These are phyloP conservation scores for Zymoseptoria ardabiliae DNA, from an alignment of 2,329 filamentous ascomycete genomes.

Conservation along the genomic window DNA sequence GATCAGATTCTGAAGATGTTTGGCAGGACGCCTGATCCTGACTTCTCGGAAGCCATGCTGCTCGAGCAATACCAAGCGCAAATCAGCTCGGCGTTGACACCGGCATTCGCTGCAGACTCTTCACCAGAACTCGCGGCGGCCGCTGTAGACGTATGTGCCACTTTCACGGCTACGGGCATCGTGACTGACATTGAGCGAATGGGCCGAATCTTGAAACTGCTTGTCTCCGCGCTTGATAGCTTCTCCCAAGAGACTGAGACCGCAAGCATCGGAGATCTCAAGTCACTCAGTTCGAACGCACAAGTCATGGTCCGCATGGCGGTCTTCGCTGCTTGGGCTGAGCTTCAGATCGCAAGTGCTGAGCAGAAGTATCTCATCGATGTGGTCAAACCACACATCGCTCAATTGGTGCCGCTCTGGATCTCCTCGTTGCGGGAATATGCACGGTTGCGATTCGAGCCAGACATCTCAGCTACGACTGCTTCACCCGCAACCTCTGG, in stretches of 20 bases:
- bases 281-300: conserved; percentile 87
- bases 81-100: conserved; percentile 91
- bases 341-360: conserved; percentile 87
- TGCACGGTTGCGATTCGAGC: conserved; percentile 86
- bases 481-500: conserved; percentile 62
- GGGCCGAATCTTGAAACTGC: conserved; percentile 90
- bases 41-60: conserved; percentile 94
- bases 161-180: conserved; percentile 93
- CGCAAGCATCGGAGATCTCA: conserved; percentile 84
- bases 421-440: conserved; percentile 88
- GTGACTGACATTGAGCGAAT: conserved; percentile 98
- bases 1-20: conserved; percentile 93
- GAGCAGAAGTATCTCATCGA: conserved; percentile 85
- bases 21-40: conserved; percentile 87
- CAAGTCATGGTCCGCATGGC: conserved; percentile 98
- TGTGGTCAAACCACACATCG: conserved; percentile 84
- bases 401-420: conserved; percentile 86
- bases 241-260: conserved; percentile 74
- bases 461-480: conserved; percentile 88
- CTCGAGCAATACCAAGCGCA: conserved; percentile 98
- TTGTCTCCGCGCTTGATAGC: conserved; percentile 85
- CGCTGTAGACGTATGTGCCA: conserved; percentile 95
- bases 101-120: conserved; percentile 90
- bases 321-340: conserved; percentile 93
- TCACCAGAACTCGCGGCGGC: conserved; percentile 93